Percentiles rank a stretch among this genome's conserved stretches.
These are phyloP conservation scores for Colletotrichum falcatum DNA, from an alignment of 2,329 filamentous ascomycete genomes.

Conservation along the genomic window DNA sequence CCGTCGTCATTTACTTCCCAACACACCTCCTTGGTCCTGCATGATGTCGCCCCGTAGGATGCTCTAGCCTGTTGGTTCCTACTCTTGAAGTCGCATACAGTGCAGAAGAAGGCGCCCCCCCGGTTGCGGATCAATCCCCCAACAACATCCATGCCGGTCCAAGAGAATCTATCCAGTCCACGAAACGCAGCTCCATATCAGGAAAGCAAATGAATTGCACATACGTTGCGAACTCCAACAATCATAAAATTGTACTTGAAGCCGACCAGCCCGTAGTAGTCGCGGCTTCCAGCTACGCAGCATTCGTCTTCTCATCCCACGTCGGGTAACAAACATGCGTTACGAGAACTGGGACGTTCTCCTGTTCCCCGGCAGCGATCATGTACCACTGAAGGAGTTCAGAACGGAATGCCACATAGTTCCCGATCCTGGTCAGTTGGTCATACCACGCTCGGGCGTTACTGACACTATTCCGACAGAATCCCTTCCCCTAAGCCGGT, in stretches of 20 bases:
- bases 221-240: neutral
- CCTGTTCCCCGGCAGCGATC: slow-evolving; percentile 76
- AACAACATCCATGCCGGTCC: neutral
- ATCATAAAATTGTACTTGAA: neutral
- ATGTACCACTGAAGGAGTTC: slow-evolving; percentile 84
- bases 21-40: neutral
- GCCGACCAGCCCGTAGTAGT: neutral
- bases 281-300: neutral
- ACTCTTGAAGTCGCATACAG: neutral
- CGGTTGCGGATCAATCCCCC: neutral
- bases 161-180: neutral
- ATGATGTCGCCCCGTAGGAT: neutral
- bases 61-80: neutral
- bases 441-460: neutral
- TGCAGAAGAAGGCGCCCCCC: neutral
- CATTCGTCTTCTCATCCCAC: neutral
- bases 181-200: neutral
- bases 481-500: slow-evolving; percentile 60
- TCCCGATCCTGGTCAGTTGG: slow-evolving; percentile 58
- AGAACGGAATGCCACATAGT: slow-evolving; percentile 80
- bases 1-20: neutral
- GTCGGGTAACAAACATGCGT: slow-evolving; percentile 69
- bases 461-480: slow-evolving; percentile 54
- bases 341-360: slow-evolving; percentile 90
- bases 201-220: neutral